Base-by-base conservation (phyloP, 306 rosid genomes). In the Lupinus albus region DNA sequence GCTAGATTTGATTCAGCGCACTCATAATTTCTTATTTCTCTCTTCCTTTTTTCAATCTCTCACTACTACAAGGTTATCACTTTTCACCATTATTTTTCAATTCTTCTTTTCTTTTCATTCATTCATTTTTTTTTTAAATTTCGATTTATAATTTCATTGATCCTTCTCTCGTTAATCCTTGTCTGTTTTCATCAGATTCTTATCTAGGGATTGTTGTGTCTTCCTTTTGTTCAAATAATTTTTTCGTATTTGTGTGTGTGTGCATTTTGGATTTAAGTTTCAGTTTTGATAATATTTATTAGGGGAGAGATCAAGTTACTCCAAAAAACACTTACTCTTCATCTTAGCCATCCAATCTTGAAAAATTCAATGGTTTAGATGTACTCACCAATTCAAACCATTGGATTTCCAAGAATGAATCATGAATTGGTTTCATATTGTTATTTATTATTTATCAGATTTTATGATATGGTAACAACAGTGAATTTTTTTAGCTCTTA, bases 201-300 rank as follows among this genome's bases (percentile, higher is more conserved):
- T 61, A 8, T 17, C 38, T 13, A 32, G 5, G 20, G 48, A 15
- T 68, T 51, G 66, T 70, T 21, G 2, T 52, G 61, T 4, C 4
- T 35, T 2, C 21, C 6, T 3, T 46, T 45, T 4, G 12, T 13
- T 11, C 48, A 45, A n/a, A 12, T 16, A 12, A 45, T 35, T 36
- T 9, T 38, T 20, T 12, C 38, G 51, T 56, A n/a, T 55, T n/a
- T 61, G 18, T 70, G 69, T 10, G 39, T 46, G 66, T 72, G 2
- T 20, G 1, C 25, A 48, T 76, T 71, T 76, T 71, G 67, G 41
- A 39, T 64, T 67, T 14, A 67, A 44, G 56, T 9, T 76, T 41
- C 35, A 8, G 4, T 63, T 41, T 68, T 61, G 2, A 30, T 30
- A 30, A 1, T 30, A 30, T 30, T 30, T 30, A 3, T 30, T 65